phyloP scores from a whole-genome alignment of 495 filamentous ascomycete species.

The Aspergillus biplanus region DNA sequence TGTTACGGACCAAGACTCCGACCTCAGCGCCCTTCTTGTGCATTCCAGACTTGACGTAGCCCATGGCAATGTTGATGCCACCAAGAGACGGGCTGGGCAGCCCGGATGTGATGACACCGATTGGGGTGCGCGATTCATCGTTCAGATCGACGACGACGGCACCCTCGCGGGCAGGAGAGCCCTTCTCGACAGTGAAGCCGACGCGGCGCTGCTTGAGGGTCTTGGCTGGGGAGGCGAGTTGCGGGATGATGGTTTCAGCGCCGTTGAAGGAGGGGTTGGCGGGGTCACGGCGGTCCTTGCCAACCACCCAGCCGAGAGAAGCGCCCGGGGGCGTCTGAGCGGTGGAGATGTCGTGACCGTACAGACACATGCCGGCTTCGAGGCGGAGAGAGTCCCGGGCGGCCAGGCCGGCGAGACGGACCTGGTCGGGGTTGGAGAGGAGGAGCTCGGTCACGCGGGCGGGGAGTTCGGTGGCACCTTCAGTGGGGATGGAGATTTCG shows the following conservation, averaged over 20 bases:
- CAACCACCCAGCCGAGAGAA: constrained; percentile 82
- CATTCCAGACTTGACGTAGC: constrained; percentile 79
- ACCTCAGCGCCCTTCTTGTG: constrained; percentile 90
- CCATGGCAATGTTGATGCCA: constrained; percentile 94
- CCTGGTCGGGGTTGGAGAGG: constrained; percentile 61
- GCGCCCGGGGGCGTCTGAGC: constrained; percentile 85
- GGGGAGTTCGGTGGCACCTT: constrained; percentile 43
- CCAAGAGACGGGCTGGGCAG: constrained; percentile 84
- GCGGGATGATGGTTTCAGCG: constrained; percentile 67
- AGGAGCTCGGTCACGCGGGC: constrained; percentile 61
- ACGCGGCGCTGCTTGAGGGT: constrained; percentile 75
- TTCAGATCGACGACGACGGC: constrained; percentile 70
- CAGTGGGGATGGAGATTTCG: constrained; percentile 80
- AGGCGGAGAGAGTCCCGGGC: constrained; percentile 90
- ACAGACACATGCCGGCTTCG: constrained; percentile 97
- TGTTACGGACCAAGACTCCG: constrained; percentile 78
- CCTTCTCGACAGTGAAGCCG: constrained; percentile 78
- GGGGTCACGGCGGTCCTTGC: constrained; percentile 67
- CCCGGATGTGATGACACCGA: constrained; percentile 82
- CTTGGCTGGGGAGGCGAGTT: constrained; percentile 66
- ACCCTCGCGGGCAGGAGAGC: constrained; percentile 88
- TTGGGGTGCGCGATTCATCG: constrained; percentile 55
- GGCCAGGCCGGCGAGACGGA: constrained; percentile 84
- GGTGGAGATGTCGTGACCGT: constrained; percentile 96
- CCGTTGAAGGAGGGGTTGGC: constrained; percentile 71